Conservation (phyloP, 2,329 filamentous ascomycete genomes). For the Lecanosticta acicola region DNA sequence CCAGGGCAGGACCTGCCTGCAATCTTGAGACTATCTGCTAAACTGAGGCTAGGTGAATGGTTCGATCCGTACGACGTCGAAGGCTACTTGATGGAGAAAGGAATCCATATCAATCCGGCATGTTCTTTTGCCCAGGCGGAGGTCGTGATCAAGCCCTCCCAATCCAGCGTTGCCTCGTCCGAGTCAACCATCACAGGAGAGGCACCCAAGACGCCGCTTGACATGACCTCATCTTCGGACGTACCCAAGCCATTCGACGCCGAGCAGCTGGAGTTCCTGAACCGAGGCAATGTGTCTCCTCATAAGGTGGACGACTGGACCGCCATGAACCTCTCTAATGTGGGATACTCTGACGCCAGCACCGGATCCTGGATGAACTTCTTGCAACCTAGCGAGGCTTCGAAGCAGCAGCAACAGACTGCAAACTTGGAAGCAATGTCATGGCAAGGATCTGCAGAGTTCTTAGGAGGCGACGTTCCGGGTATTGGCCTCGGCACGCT, state of each 20-base stretch:
- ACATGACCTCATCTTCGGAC: not conserved
- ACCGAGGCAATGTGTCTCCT: not conserved
- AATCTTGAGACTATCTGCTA: no score
- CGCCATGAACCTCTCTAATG: constrained; percentile 11
- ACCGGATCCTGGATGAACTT: constrained; percentile 29
- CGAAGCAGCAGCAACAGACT: constrained; percentile 6
- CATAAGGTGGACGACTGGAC: constrained; percentile 6
- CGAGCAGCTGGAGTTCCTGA: constrained; percentile 10
- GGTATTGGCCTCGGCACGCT: no score
- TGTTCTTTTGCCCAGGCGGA: constrained; percentile 58
- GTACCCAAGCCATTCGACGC: constrained; percentile 3
- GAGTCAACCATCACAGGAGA: not conserved
- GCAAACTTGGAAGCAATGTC: constrained; percentile 1
- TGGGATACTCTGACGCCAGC: constrained; percentile 21
- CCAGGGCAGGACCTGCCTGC: no score
- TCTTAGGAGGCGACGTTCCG: no score
- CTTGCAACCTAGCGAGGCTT: constrained; percentile 16
- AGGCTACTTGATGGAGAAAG: constrained; percentile 60
- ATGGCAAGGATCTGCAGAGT: constrained; percentile 1
- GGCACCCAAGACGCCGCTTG: not conserved
- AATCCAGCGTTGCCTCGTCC: not conserved
- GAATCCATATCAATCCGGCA: constrained; percentile 56
- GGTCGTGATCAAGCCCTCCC: constrained; percentile 5
- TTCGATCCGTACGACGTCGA: constrained; percentile 74
- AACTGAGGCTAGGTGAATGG: no score